These are phyloP conservation scores for Apiospora sp. DNA, from an alignment of 2,329 filamentous ascomycete genomes.

Conservation along the genomic window DNA sequence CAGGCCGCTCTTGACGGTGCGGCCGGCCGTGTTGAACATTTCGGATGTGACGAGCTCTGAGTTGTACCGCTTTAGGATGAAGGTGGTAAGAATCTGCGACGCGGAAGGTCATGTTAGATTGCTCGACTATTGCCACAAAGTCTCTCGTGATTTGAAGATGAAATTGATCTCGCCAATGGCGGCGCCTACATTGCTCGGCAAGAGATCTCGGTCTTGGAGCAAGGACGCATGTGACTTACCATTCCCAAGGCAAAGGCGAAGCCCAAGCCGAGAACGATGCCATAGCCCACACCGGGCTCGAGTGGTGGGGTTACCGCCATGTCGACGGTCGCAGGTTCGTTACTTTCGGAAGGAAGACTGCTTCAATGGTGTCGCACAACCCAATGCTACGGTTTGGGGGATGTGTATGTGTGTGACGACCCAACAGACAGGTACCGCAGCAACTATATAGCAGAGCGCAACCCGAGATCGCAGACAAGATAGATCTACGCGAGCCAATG, in stretches of 20 bases:
- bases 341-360: not conserved
- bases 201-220: no score
- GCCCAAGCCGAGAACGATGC: constrained; percentile 77
- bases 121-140: not conserved
- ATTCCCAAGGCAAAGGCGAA: constrained; percentile 78
- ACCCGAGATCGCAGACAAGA: constrained; percentile 8
- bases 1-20: constrained; percentile 88
- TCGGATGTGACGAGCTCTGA: constrained; percentile 85
- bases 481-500: not conserved
- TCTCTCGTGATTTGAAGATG: no score
- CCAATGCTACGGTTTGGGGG: not conserved
- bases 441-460: not conserved
- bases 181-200: no score
- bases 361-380: not conserved
- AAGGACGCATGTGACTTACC: no score
- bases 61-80: constrained; percentile 46
- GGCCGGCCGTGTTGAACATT: constrained; percentile 89
- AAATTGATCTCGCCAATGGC: not conserved
- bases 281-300: constrained; percentile 65
- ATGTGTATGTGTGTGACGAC: not conserved
- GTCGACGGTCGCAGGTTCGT: constrained; percentile 26
- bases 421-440: constrained; percentile 1
- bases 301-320: constrained; percentile 44
- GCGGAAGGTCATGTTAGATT: constrained; percentile 24
- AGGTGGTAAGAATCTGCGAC: constrained; percentile 63